Evolutionary conservation across 2,329 filamentous ascomycete genomes (phyloP).

Genomic region (Thyridium curvatum): DNA sequence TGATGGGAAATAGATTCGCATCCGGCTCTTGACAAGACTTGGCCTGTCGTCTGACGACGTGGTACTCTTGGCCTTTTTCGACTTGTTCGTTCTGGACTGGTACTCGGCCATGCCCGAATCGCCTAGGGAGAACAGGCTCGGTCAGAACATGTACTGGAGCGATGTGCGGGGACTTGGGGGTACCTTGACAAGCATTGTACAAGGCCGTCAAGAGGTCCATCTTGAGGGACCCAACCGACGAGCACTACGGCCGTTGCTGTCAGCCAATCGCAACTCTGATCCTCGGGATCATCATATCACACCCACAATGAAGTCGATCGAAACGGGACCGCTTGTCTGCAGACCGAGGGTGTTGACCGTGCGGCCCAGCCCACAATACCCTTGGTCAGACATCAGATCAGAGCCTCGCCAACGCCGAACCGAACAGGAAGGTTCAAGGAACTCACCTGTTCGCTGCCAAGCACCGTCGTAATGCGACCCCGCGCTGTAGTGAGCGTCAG

Average conservation of each 20-base stretch:
- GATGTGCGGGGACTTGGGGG: background rate
- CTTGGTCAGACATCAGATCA: conserved; percentile 28
- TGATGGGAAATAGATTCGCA: conserved; percentile 79
- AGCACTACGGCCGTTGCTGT: conserved; percentile 43
- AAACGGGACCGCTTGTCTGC: conserved; percentile 43
- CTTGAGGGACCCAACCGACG: conserved; percentile 75
- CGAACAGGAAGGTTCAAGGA: background rate
- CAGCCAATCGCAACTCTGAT: conserved; percentile 6
- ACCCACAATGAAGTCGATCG: conserved; percentile 68
- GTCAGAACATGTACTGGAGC: conserved; percentile 2
- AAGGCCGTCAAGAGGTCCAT: conserved; percentile 55
- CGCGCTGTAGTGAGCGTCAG: conserved; percentile 31
- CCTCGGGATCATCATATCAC: background rate
- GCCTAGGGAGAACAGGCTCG: conserved; percentile 16
- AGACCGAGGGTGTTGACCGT: conserved; percentile 61
- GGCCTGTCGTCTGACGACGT: conserved; percentile 14
- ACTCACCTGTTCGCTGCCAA: conserved; percentile 34
- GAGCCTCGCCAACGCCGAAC: too few species aligned
- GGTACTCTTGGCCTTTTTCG: conserved; percentile 18
- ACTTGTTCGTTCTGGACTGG: conserved; percentile 26
- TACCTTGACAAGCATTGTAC: conserved; percentile 50
- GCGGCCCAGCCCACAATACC: conserved; percentile 67
- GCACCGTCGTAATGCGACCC: conserved; percentile 45
- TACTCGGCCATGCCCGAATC: conserved; percentile 41
- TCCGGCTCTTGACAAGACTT: conserved; percentile 33